Base-by-base conservation (phyloP, 345 rosid genomes). In the Heritiera fomes region DNA sequence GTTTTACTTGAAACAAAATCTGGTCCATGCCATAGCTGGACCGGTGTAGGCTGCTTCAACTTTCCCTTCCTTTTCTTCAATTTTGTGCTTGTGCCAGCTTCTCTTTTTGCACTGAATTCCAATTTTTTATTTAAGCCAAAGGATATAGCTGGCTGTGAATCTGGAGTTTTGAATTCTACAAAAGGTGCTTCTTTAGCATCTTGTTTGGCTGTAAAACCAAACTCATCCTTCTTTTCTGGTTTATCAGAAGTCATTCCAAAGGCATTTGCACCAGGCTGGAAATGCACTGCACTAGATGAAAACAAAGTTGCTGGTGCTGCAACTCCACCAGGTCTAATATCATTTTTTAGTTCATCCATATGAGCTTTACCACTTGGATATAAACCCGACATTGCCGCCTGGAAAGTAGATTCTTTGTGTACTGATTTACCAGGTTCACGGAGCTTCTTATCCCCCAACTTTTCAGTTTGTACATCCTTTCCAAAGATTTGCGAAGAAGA, bases 91-190 rank as follows among this genome's bases (percentile, higher is more conserved):
- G 78, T 79, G 66, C 66, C 71, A 75, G 75, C 74, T n/a, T 86
- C 94, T 69, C 85, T 87, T 90, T 86, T 94, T 0, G 91, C 88
- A 86, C 61, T 75, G 69, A 91, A 90, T 80, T 92, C 97, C 73
- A 89, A 20, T 58, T 86, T 89, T 80, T 80, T 88, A 75, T 79
- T 83, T 60, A 81, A 71, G 73, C 87, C 88, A 75, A 91, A 80
- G 55, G 87, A 89, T 14, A 82, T 47, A 71, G 81, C 87, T 71
- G 71, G 78, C 79, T 86, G 88, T 9, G 85, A 80, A 70, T 75
- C 69, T 8, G 97, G 92, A 1, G 91, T 87, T 84, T 73, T 89
- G 62, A 94, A 92, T 74, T 85, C 97, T 75, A 84, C 82, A 66
- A 83, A 85, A 43, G 81, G 82, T 45, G 86, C 73, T 18, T 78